Evolutionary conservation across 345 rosid species (phyloP), one percentile per base, ranked within the genome.

Genomic region (Dipteronia dyeriana): DNA sequence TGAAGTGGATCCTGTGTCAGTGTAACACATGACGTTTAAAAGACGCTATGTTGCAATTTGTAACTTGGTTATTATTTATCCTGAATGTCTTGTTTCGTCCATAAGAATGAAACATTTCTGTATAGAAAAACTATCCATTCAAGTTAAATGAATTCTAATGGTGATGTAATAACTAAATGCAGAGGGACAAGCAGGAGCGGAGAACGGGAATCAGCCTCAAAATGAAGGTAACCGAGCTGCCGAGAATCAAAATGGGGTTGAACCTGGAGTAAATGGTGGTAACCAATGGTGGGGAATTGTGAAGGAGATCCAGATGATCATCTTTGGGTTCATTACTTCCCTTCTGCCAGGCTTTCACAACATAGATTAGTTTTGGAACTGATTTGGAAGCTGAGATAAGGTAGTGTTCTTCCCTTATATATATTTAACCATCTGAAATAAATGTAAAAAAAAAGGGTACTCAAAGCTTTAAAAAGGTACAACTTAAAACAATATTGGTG

Each of bases 291-390:
- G 99, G 99, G 96, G 93, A 74, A 90, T 97, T 65, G 90, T 91
- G 54, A 97, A 90, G 86, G 99, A 97, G 88, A 90, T 97, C 82
- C 97, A 97, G 82, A 92, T 97, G 97, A 91, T 97, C 13, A 92
- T 97, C 51, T 91, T 97, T 6, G 99, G 99, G 65, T 97, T 94
- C 85, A 92, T 97, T 65, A 92, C 98, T 38, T 97, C 98, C 38
- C 93, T 94, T 31, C 97, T 97, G 68, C 99, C 99, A 2, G 99
- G 98, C 63, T 94, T 97, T 79, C 97, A 94, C 84, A 90, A 97
- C 87, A 77, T 91, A 79, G 99, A 97, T 61, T 94, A 94, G 87
- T 54, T 79, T 51, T 20, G 53, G 53, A 51, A 22, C 49, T 9
- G 19, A 66, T 3, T 6, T 47, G 22, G 38, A 53, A 68, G 71